Evolutionary conservation across 257 asterid genomes (phyloP), one percentile per base, ranked within the genome.

Genomic region (Forsythia viridissima): DNA sequence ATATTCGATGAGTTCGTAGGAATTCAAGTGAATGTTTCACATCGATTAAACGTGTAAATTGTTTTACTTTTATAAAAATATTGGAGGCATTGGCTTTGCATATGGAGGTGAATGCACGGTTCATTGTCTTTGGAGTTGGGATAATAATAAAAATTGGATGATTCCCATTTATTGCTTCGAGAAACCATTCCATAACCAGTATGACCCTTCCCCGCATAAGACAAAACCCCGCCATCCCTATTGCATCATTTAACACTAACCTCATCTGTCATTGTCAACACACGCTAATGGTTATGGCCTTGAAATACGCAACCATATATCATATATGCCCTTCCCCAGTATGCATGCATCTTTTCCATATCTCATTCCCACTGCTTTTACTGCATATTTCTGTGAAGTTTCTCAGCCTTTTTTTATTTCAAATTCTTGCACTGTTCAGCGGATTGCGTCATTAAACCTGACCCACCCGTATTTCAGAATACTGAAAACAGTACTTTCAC

Each of bases 141-240:
- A 24, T 24, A 24, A 24, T 20, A 30, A 61, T n/a, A 55, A 24
- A 6, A 39, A 76, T 34, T 41, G 68, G 72, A 38, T 52, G 20
- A 11, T 69, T 43, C 34, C 63, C 34, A 81, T 85, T 80, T 59
- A 82, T 82, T 51, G 83, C 9, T 78, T 85, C 85, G 43, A 85
- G 83, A 80, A 67, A 68, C 12, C 6, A 11, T 30, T 3, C 6
- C 48, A 41, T 4, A 20, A 37, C 51, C 68, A 75, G 81, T 59
- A 72, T 74, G 39, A 12, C 24, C 89, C 85, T 77, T 42, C 85
- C 86, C 82, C 79, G 37, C 21, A 82, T 59, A 76, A n/a, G 78
- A 76, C 87, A 83, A 86, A 83, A 72, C 39, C 34, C 34, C 34
- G 42, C 82, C 84, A 82, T 85, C 43, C 78, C 78, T 57, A 21